Evolutionary conservation across 176 grass and related monocot genomes (phyloP), one percentile per base, ranked within the genome.

Genomic region (Lolium multiflorum): DNA sequence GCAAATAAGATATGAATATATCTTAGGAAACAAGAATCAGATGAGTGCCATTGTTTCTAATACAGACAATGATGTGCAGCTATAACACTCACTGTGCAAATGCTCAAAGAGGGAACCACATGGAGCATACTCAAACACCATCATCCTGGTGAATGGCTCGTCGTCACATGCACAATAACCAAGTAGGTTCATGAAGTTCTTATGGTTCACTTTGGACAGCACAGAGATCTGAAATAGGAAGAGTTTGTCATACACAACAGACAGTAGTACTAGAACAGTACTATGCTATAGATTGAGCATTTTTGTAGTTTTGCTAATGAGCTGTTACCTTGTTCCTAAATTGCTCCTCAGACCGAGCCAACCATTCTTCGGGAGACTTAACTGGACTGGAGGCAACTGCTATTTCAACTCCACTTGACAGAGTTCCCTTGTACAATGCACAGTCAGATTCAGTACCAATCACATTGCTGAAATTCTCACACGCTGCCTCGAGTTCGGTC

Each of bases 61-160:
- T 15, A 10, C 8, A 47, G 3, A 2, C 43, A 18, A 3, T 17
- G 81, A 17, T 11, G 28, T 48, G n/a, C 28, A 81, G 71, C 41
- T 60, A 67, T 75, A 78, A 58, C 62, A 75, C 87, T 92, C 85
- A 95, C 96, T 91, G 51, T 98, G 96, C 79, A 98, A 79, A 89
- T 98, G 96, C 79, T 98, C 96, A 77, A 95, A 95, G 84, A 98
- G 91, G 11, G 90, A 95, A 48, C 96, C 96, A 14, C 89, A 94
- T 16, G 94, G 90, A 26, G 94, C 89, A 41, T 98, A 96, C 74
- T 98, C 97, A 2, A 98, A 92, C 21, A 91, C 88, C 88, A 98
- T 79, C 94, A 98, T 98, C 44, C 94, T 87, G 26, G 92, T 94
- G 66, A 98, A 96, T 5, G 92, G 97, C 44, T 88, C 82, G 6